These are phyloP conservation scores for Coemansia sp. DNA, from an alignment of 192 early-diverging fungal species.

Conservation along the genomic window DNA sequence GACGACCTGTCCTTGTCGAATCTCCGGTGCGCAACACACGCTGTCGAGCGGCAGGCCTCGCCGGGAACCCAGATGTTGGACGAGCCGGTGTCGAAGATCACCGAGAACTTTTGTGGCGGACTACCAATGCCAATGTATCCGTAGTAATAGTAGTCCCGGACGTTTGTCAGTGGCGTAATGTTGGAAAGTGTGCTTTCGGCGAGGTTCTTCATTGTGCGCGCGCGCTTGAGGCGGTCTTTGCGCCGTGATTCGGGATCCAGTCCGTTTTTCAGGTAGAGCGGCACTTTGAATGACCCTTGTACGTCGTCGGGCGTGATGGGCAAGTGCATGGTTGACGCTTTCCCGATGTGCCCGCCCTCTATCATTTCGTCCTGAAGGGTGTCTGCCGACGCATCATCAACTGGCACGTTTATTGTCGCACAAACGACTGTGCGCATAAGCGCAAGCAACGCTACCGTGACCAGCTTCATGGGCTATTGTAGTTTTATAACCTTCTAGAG, in stretches of 20 bases:
- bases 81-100: constrained; percentile 70
- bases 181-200: constrained; percentile 20
- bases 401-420: constrained; percentile 8
- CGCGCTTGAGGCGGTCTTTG: constrained; percentile 38
- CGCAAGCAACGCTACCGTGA: constrained; percentile 12
- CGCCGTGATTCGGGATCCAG: constrained; percentile 47
- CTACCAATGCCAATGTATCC: constrained; percentile 69
- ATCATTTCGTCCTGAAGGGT: constrained; percentile 1
- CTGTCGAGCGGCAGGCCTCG: constrained; percentile 63
- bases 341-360: constrained; percentile 9
- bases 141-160: constrained; percentile 62
- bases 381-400: constrained; percentile 5
- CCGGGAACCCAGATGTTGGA: constrained; percentile 77
- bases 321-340: constrained; percentile 17
- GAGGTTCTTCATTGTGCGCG: constrained; percentile 37
- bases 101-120: constrained; percentile 70
- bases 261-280: constrained; percentile 45
- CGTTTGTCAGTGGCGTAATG: constrained; percentile 28
- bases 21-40: constrained; percentile 79
- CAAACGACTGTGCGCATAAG: constrained; percentile 17
- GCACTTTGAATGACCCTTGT: constrained; percentile 34
- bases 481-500: constrained; percentile 1
- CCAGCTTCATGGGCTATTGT: constrained; percentile 11
- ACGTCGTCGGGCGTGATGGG: constrained; percentile 19
- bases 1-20: constrained; percentile 70